Conservation (phyloP, 2,329 filamentous ascomycete genomes). For the Epichloe typhina region DNA sequence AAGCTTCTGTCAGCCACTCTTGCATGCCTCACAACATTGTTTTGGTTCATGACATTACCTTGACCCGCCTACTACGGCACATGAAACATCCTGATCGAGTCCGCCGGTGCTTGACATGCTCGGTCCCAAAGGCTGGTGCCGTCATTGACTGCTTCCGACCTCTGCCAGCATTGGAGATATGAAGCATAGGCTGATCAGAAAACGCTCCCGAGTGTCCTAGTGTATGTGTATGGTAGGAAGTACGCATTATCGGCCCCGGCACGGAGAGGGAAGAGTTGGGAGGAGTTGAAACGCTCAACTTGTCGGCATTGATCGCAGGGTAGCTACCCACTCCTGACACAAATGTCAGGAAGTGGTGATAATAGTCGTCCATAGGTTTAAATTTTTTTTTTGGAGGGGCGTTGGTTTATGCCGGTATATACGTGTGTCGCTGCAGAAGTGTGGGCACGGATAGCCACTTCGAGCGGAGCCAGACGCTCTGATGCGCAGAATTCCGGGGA, state of each 20-base stretch:
- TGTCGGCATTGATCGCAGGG: constrained; percentile 25
- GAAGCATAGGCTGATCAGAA: constrained; percentile 35
- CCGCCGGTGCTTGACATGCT: constrained; percentile 82
- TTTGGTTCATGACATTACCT: constrained; percentile 30
- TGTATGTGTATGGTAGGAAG: constrained; percentile 27
- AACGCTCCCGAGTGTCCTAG: constrained; percentile 37
- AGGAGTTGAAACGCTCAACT: constrained; percentile 24
- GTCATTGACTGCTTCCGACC: constrained; percentile 35
- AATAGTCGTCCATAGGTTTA: constrained; percentile 39
- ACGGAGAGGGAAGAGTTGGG: constrained; percentile 18
- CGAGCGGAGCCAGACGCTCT: constrained; percentile 4
- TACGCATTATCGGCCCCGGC: constrained; percentile 22
- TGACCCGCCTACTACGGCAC: constrained; percentile 79
- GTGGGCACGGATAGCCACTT: constrained; percentile 4
- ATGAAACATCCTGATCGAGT: constrained; percentile 91
- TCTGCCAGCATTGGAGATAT: constrained; percentile 33
- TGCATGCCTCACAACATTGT: constrained; percentile 6
- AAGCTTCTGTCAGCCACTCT: constrained; percentile 14
- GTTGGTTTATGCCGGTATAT: constrained; percentile 3
- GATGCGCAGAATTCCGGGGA: constrained; percentile 5
- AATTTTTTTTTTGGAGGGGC: not conserved
- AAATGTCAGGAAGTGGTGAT: constrained; percentile 41
- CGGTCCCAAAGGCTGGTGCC: constrained; percentile 28
- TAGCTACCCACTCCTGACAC: constrained; percentile 32
- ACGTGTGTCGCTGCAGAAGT: constrained; percentile 4